Evolutionary conservation across 768 basidiomycete species (phyloP), one percentile per base, ranked within the genome.

Genomic region (Amanita brunnescens): DNA sequence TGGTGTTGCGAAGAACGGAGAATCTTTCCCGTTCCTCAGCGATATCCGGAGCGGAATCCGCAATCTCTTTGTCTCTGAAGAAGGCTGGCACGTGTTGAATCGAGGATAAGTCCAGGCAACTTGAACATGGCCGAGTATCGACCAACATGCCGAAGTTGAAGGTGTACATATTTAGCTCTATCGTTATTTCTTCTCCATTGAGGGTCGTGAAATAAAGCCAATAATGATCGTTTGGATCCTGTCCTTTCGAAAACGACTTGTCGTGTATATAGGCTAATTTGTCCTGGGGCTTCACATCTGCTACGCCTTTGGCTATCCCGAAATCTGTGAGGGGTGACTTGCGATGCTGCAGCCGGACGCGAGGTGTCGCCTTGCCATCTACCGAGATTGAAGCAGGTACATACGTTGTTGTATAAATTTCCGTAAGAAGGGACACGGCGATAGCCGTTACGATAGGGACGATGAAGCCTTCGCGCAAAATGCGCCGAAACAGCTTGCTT

Each of bases 191-290:
- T 45, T 75, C 67, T 2, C 73, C 75, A 29, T 29, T 29, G 26
- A 29, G 26, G 7, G 26, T 29, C 7, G 26, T 71, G 65, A 77
- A 76, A 55, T 74, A 78, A 6, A 76, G 62, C 74, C 75, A 76
- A 54, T 75, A 75, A 53, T 76, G 75, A 16, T 75, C 69, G 23
- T 70, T 53, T 1, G 74, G 71, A 54, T 74, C 67, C 44, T 75
- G 74, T 3, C 71, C 68, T 40, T 61, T 59, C 20, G 52, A 41
- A 26, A 69, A 62, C 1, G 51, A 57, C 6, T 58, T 45, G 2
- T 62, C 58, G 7, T 59, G 37, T 16, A 58, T 39, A 58, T 71
- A 75, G 5, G 65, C 65, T 12, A 76, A 58, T 40, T 58, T 61
- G 57, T 75, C 70, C 43, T 69, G 61, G 5, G 40, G 32, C 21